Conservation (phyloP, 371 early-diverging fungal genomes). For the Apophysomyces sp. region DNA sequence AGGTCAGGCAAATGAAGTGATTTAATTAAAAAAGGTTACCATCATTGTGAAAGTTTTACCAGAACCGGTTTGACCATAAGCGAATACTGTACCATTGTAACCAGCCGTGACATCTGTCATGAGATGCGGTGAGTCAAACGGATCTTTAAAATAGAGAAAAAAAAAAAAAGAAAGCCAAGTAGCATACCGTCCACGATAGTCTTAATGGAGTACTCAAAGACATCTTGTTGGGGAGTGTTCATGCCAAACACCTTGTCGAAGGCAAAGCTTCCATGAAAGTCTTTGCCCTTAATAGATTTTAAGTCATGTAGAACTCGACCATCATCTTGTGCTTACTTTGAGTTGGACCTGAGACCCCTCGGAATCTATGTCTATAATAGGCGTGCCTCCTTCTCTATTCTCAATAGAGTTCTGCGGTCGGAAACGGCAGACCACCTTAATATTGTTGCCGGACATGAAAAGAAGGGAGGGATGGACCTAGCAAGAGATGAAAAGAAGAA, state of each 20-base stretch:
- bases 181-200: constrained; percentile 85
- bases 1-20: constrained; percentile 42
- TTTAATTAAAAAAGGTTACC: too few species aligned
- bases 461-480: background rate
- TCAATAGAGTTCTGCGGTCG: constrained; percentile 93
- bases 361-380: constrained; percentile 79
- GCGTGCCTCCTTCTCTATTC: constrained; percentile 82
- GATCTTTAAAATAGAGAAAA: background rate
- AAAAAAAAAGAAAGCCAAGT: background rate
- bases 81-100: constrained; percentile 97
- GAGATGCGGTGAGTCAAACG: background rate
- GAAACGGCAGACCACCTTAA: constrained; percentile 95
- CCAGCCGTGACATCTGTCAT: constrained; percentile 65
- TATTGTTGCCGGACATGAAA: constrained; percentile 69
- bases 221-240: constrained; percentile 75
- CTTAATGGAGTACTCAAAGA: constrained; percentile 88
- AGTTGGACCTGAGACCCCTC: constrained; percentile 76
- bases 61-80: constrained; percentile 96
- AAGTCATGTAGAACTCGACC: background rate
- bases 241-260: constrained; percentile 91
- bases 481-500: constrained; percentile 14
- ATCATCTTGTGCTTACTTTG: constrained; percentile 39
- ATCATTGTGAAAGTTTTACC: constrained; percentile 99
- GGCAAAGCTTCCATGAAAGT: constrained; percentile 79
- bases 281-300: constrained; percentile 66